phyloP scores from a whole-genome alignment of 2,329 filamentous ascomycete species.

The Pseudocercospora musae region DNA sequence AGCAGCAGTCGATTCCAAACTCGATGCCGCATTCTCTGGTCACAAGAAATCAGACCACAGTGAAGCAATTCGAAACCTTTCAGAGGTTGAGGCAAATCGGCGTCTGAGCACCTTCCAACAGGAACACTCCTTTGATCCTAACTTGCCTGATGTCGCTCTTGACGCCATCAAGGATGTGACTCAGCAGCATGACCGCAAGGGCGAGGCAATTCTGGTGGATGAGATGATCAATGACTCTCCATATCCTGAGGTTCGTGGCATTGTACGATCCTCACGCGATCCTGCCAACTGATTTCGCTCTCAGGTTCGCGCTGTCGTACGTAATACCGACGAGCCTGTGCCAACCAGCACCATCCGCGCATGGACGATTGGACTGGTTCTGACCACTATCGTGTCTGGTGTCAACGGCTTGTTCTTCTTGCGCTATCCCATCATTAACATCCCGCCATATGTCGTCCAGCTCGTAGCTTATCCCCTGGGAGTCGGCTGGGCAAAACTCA shows the following conservation, averaged over 20 bases:
- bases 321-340: conserved; percentile 62
- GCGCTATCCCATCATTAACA: conserved; percentile 83
- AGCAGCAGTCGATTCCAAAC: conserved; percentile 14
- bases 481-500: conserved; percentile 58
- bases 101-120: conserved; percentile 56
- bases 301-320: conserved; percentile 56
- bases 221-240: conserved; percentile 64
- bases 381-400: conserved; percentile 60
- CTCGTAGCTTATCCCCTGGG: conserved; percentile 81
- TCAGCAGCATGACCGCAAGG: conserved; percentile 53
- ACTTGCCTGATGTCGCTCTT: conserved; percentile 60
- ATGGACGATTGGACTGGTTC: conserved; percentile 60
- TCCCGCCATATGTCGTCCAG: conserved; percentile 81
- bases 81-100: conserved; percentile 28
- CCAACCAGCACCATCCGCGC: conserved; percentile 64
- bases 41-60: conserved; percentile 14
- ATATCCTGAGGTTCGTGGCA: conserved; percentile 59
- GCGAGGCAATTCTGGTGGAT: conserved; percentile 57
- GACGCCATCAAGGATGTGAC: conserved; percentile 60
- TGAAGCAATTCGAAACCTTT: conserved; percentile 18
- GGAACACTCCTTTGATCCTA: conserved; percentile 62
- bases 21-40: conserved; percentile 19
- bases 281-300: not conserved
- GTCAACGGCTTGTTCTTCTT: conserved; percentile 80
- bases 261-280: not conserved